Evolutionary conservation across 2,329 filamentous ascomycete genomes (phyloP).

Genomic region (Leptoxyphium fumago): DNA sequence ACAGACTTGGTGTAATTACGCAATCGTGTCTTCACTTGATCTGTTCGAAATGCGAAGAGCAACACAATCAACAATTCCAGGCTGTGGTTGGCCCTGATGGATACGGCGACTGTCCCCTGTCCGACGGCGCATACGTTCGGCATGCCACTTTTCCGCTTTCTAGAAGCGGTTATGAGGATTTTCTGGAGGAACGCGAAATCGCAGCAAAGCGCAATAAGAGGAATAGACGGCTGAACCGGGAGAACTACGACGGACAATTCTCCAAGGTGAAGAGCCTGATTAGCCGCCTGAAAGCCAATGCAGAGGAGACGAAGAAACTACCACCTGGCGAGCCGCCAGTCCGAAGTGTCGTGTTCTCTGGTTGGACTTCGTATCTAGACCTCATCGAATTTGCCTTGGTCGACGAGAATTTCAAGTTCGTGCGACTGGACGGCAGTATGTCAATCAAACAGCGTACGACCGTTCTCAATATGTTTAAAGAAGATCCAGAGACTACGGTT

Average conservation of each 20-base stretch:
- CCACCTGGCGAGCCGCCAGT: constrained; percentile 53
- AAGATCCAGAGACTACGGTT: constrained; percentile 55
- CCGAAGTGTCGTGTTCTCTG: constrained; percentile 77
- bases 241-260: constrained; percentile 68
- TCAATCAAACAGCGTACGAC: constrained; percentile 54
- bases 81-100: constrained; percentile 25
- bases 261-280: constrained; percentile 81
- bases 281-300: constrained; percentile 52
- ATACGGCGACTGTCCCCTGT: constrained; percentile 46
- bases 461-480: constrained; percentile 65
- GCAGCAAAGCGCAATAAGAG: constrained; percentile 17
- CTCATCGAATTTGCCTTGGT: constrained; percentile 73
- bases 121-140: constrained; percentile 48
- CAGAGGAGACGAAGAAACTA: constrained; percentile 44
- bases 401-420: constrained; percentile 50
- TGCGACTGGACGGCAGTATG: constrained; percentile 88
- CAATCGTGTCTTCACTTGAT: constrained; percentile 68
- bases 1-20: constrained; percentile 61
- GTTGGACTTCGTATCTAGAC: constrained; percentile 91
- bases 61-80: constrained; percentile 33
- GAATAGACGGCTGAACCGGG: constrained; percentile 43
- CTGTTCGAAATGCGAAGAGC: constrained; percentile 57
- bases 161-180: constrained; percentile 35
- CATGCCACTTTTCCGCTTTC: constrained; percentile 55
- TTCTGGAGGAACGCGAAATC: constrained; percentile 40